phyloP scores from a whole-genome alignment of 2,329 filamentous ascomycete genomes.

The Nothopassalora personata region DNA sequence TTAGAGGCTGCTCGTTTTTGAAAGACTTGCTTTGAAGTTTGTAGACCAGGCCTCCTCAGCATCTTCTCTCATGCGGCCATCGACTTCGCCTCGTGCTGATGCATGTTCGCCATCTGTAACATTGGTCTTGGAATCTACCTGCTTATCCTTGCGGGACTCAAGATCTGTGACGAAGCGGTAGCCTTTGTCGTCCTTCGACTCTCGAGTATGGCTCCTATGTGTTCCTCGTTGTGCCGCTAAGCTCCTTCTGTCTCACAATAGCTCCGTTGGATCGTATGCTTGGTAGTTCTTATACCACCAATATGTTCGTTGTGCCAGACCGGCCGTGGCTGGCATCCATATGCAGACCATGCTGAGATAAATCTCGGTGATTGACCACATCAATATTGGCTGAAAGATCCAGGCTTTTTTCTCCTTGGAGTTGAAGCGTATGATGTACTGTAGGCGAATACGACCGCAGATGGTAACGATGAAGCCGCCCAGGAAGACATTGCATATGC shows the following conservation, averaged over 20 bases:
- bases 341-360: slow-evolving; percentile 14
- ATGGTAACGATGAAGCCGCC: slow-evolving; percentile 17
- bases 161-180: not conserved
- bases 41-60: not conserved
- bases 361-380: slow-evolving; percentile 17
- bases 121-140: not conserved
- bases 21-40: not conserved
- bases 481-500: slow-evolving; percentile 14
- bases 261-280: not conserved
- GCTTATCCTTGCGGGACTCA: not conserved
- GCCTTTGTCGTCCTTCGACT: not conserved
- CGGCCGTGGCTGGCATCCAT: slow-evolving; percentile 16
- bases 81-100: slow-evolving; percentile 1
- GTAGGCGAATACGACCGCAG: slow-evolving; percentile 12
- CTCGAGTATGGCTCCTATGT: not conserved
- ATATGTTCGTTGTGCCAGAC: slow-evolving; percentile 7
- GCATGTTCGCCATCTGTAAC: not conserved
- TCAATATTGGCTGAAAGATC: slow-evolving; percentile 10
- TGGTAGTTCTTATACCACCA: not conserved
- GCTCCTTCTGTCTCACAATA: not conserved
- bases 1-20: not conserved
- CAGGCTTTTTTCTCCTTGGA: slow-evolving; percentile 9
- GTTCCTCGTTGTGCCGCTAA: not conserved
- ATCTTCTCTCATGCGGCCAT: not conserved
- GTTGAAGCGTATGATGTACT: slow-evolving; percentile 11